These are phyloP conservation scores for Pseudogymnoascus sp. DNA, from an alignment of 2,329 filamentous ascomycete species.

Conservation along the genomic window DNA sequence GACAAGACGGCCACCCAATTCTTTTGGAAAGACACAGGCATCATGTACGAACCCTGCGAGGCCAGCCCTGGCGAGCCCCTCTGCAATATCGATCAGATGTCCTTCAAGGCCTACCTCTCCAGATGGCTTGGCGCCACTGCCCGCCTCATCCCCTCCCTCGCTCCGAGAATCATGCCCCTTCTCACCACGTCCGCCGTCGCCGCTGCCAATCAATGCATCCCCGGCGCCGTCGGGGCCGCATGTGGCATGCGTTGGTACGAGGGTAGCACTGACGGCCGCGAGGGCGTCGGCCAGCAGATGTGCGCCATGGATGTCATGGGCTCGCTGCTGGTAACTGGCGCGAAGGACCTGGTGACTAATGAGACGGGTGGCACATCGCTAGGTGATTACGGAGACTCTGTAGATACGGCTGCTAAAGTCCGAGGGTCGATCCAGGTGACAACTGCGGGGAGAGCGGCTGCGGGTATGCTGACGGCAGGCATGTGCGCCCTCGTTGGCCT, in stretches of 20 bases:
- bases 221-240: conserved; percentile 35
- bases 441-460: conserved; percentile 32
- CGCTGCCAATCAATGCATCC: conserved; percentile 46
- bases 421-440: conserved; percentile 17
- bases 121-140: conserved; percentile 50
- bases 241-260: conserved; percentile 39
- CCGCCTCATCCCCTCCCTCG: conserved; percentile 49
- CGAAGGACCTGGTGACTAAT: conserved; percentile 34
- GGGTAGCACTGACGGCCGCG: conserved; percentile 32
- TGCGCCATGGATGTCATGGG: conserved; percentile 42
- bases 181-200: conserved; percentile 44
- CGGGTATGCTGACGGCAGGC: conserved; percentile 32
- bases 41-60: conserved; percentile 57
- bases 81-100: conserved; percentile 51
- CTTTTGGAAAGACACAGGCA: conserved; percentile 24
- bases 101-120: conserved; percentile 57
- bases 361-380: conserved; percentile 49
- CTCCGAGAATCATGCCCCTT: conserved; percentile 41
- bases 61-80: conserved; percentile 42
- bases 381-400: conserved; percentile 26
- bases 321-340: conserved; percentile 37
- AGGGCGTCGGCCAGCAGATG: conserved; percentile 48
- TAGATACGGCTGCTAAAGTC: conserved; percentile 19
- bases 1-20: conserved; percentile 27
- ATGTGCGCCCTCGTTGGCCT: conserved; percentile 17